Evolutionary conservation across 495 filamentous ascomycete genomes (phyloP).

Genomic region (Recurvomyces mirabilis): DNA sequence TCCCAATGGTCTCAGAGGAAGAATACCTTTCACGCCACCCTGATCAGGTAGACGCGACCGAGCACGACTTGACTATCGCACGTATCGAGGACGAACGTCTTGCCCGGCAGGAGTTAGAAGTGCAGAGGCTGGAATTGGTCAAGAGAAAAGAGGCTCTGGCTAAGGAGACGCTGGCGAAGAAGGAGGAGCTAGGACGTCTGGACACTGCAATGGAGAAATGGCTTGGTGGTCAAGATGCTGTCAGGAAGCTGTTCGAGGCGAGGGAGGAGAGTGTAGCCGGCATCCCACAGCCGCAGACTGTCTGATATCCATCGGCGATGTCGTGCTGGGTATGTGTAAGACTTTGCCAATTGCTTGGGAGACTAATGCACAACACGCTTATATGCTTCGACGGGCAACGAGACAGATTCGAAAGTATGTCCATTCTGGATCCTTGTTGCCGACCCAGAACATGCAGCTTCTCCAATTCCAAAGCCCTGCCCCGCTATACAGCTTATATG

Average conservation of each 20-base stretch:
- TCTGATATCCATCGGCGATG: too few species aligned
- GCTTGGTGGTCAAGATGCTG: slow-evolving; percentile 45
- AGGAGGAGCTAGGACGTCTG: slow-evolving; percentile 79
- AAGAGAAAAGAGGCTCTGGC: slow-evolving; percentile 87
- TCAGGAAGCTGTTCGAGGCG: slow-evolving; percentile 18
- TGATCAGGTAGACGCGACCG: slow-evolving; percentile 54
- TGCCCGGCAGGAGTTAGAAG: slow-evolving; percentile 77
- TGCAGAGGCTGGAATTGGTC: slow-evolving; percentile 71
- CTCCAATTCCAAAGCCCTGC: too few species aligned
- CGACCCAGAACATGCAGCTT: too few species aligned
- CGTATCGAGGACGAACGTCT: slow-evolving; percentile 84
- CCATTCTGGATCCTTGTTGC: too few species aligned
- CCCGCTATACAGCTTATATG: too few species aligned
- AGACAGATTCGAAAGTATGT: too few species aligned
- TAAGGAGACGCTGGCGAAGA: slow-evolving; percentile 87
- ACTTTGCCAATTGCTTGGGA: too few species aligned
- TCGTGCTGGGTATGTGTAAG: too few species aligned
- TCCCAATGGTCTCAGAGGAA: slow-evolving; percentile 73
- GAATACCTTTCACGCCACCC: slow-evolving; percentile 74
- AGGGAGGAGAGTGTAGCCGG: slow-evolving; percentile 10
- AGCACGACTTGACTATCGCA: slow-evolving; percentile 76
- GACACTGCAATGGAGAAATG: slow-evolving; percentile 87
- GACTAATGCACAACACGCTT: too few species aligned
- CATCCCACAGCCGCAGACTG: too few species aligned
- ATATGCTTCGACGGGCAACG: too few species aligned